phyloP scores from a whole-genome alignment of 2,329 filamentous ascomycete species.

The Aspergillus fumigatus region DNA sequence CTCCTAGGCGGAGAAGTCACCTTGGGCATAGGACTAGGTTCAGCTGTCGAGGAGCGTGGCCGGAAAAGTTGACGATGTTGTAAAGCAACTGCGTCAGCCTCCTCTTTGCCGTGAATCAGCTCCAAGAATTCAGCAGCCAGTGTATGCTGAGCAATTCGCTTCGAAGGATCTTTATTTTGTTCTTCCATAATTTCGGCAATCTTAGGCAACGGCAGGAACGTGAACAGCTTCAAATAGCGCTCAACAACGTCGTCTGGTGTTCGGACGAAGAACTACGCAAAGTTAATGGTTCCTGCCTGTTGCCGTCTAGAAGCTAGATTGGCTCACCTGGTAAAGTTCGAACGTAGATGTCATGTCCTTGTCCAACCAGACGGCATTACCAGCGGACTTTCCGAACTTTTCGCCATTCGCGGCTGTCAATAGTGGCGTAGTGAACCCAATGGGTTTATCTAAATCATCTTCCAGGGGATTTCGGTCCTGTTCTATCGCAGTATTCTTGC shows the following conservation, averaged over 20 bases:
- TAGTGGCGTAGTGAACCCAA: slow-evolving; percentile 87
- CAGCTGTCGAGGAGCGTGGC: slow-evolving; percentile 28
- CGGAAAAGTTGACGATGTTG: slow-evolving; percentile 50
- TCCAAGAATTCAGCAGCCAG: slow-evolving; percentile 78
- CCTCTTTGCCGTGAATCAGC: slow-evolving; percentile 67
- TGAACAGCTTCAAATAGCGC: slow-evolving; percentile 80
- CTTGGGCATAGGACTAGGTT: slow-evolving; percentile 28
- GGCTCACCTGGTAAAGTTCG: slow-evolving; percentile 69
- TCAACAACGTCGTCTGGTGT: slow-evolving; percentile 78
- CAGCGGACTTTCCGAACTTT: slow-evolving; percentile 93
- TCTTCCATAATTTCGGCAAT: slow-evolving; percentile 65
- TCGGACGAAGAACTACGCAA: slow-evolving; percentile 70
- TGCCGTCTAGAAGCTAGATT: background rate
- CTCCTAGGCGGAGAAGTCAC: slow-evolving; percentile 14
- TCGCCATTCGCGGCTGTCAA: slow-evolving; percentile 78
- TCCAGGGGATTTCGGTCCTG: slow-evolving; percentile 35
- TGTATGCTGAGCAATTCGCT: slow-evolving; percentile 74
- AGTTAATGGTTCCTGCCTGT: slow-evolving; percentile 14
- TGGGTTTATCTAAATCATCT: slow-evolving; percentile 48
- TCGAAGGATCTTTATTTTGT: slow-evolving; percentile 63
- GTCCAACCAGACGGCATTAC: slow-evolving; percentile 93
- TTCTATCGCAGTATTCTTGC: slow-evolving; percentile 42
- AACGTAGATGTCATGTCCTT: slow-evolving; percentile 72
- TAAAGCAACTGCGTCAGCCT: slow-evolving; percentile 59
- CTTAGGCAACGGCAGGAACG: slow-evolving; percentile 70